Base-by-base conservation (phyloP, 2,329 filamentous ascomycete species). In the Colletotrichum truncatum region DNA sequence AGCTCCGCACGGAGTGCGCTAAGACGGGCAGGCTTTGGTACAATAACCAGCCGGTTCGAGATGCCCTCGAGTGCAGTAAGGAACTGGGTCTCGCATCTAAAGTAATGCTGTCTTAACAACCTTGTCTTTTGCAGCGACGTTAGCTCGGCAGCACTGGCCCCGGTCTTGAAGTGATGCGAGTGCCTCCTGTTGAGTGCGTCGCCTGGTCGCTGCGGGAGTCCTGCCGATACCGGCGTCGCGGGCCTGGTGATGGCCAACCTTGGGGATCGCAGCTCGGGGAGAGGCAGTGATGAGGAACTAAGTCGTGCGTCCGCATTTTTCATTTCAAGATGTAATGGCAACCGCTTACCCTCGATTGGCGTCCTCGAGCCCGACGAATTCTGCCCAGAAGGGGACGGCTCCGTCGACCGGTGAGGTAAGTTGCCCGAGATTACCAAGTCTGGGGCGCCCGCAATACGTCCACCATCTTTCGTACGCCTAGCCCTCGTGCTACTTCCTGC, bases 1-100 rank as follows among this genome's bases (percentile, higher is more conserved):
- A 96, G 83, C 77, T 96, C 93, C 3, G 93, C 93, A 62, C 93
- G 87, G 46, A 96, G 81, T 41, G 93, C 93, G 76, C 93, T 96
- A 70, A 96, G 84, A 30, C 93, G 88, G 39, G 93, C 93, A 32
- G 90, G 88, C 74, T 96, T 96, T 2, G 93, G 93, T 5, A 96
- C 93, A 57, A 91, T 85, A 6, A 96, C 91, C 45, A 96, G 81
- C n/a, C 92, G 89, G 73, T 93, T 94, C 3, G 93, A 96, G 56
- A 96, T 95, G 69, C 92, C 91, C 75, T 95, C 92, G 14, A 96
- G 83, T 1, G 93, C 93, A 4, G 89, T 91, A 66, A 96, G 75
- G 73, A 96, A 94, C 70, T 93, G 91, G 1, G 92, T 94, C 76
- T 96, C 87, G 66, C 89, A 93, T 56, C 92, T 85, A 74, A 95